Base-by-base conservation (phyloP, 2,329 filamentous ascomycete genomes). In the Alternaria viburni region DNA sequence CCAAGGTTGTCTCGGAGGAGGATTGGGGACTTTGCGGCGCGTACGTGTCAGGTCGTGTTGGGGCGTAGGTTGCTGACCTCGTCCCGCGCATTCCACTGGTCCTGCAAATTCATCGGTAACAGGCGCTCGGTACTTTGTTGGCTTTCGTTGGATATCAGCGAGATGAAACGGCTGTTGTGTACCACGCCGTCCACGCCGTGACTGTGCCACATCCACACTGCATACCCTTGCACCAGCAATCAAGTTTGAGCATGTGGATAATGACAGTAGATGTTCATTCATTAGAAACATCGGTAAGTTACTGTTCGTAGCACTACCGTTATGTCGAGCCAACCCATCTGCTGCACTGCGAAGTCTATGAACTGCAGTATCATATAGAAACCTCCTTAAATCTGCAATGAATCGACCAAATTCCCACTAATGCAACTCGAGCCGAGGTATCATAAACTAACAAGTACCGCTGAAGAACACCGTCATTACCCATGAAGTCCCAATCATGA, bases 371-470 rank as follows among this genome's bases (percentile, higher is more conserved):
- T n/a, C n/a, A n/a, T n/a, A n/a, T n/a, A n/a, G n/a, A n/a, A n/a
- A n/a, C n/a, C n/a, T n/a, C n/a, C n/a, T n/a, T n/a, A n/a, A n/a
- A n/a, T n/a, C n/a, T n/a, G n/a, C n/a, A n/a, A 41, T 1, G 36
- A 17, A 41, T 1, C 36, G 36, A 17, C 36, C 36, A 0, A 11
- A 10, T 41, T 41, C 57, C 64, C 73, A 57, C 41, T 28, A 45
- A 45, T 61, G 47, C 62, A 61, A 59, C 55, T 64, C 59, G 47
- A 49, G 54, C 57, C 51, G 43, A 69, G 64, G 64, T 71, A 74
- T 76, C 66, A 66, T 68, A 66, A 66, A 66, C 46, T 62, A 59
- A 63, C 49, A 63, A 47, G 50, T 54, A 59, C 54, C 50, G 45
- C 58, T 52, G 64, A 57, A 66, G 32, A 25, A 25, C 60, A 64